phyloP scores from a whole-genome alignment of 768 basidiomycete species.

The Mycena amicta region DNA sequence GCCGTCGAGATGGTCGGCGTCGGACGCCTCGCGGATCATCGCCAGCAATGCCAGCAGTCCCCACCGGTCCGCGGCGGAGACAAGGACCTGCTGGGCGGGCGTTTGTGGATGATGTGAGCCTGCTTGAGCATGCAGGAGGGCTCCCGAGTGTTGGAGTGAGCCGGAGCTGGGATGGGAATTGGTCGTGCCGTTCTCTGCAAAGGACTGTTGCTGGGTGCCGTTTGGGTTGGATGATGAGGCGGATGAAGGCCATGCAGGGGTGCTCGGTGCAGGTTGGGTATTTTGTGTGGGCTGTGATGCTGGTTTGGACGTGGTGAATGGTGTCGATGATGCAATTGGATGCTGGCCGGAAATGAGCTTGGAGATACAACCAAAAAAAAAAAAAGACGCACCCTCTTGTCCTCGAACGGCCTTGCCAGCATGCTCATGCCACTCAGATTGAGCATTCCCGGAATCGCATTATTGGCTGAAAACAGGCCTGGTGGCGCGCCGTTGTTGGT shows the following conservation, averaged over 20 bases:
- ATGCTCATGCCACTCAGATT: slow-evolving; percentile 53
- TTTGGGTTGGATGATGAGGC: slow-evolving; percentile 14
- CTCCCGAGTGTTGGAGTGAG: slow-evolving; percentile 29
- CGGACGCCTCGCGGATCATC: slow-evolving; percentile 80
- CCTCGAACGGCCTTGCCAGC: slow-evolving; percentile 60
- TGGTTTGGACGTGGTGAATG: slow-evolving; percentile 28
- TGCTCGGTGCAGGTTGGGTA: slow-evolving; percentile 28
- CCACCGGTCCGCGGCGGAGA: slow-evolving; percentile 94
- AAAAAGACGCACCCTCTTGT: slow-evolving; percentile 57
- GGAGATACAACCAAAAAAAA: background rate
- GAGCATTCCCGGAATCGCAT: slow-evolving; percentile 68
- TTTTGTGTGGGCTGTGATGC: slow-evolving; percentile 27
- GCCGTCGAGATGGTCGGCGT: slow-evolving; percentile 64
- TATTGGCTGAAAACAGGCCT: slow-evolving; percentile 65
- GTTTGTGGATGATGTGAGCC: slow-evolving; percentile 68
- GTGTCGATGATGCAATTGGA: slow-evolving; percentile 26
- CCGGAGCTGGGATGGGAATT: slow-evolving; percentile 34
- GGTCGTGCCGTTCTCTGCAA: slow-evolving; percentile 22
- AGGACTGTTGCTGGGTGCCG: slow-evolving; percentile 13
- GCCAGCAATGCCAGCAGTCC: slow-evolving; percentile 85
- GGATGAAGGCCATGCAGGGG: slow-evolving; percentile 14
- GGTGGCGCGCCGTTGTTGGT: slow-evolving; percentile 58
- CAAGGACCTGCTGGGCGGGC: slow-evolving; percentile 90
- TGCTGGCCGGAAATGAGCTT: slow-evolving; percentile 8
- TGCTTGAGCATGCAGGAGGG: too few relatives aligned